Evolutionary conservation across 2,329 filamentous ascomycete species (phyloP), one percentile per base, ranked within the genome.

Genomic region (Fusarium gaditjirri): DNA sequence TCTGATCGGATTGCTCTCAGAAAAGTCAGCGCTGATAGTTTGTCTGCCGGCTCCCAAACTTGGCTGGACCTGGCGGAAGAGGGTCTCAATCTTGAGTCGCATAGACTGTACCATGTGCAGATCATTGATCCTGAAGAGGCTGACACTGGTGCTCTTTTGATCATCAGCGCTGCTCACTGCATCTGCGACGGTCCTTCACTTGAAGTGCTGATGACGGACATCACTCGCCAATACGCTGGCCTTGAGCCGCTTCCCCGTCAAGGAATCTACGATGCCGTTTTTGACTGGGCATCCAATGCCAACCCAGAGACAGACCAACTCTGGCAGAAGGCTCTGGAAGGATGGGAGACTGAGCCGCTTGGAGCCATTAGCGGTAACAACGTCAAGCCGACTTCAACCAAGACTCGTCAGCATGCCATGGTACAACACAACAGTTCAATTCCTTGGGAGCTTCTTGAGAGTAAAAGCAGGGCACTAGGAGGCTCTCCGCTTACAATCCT

Each of bases 141-240:
- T 4, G 14, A 16, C 4, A 31, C 3, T 8, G n/a, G 42, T 11
- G 38, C 46, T 0, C n/a, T 71, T 4, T 9, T 71, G 27, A 17
- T 58, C 38, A 29, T 71, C 17, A 71, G 68, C 3, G 29, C 44
- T 6, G 68, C 68, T 0, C 68, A 71, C 7, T 71, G 68, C 6
- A 58, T 71, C 10, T 71, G 68, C 1, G 68, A 71, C 9, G 68
- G 68, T 1, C 49, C 68, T 2, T 71, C 68, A 2, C 47, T 71
- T 0, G 68, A 71, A 23, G 68, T 68, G 1, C 14, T 71, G 8
- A 54, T 68, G 46, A 25, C 21, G 8, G 68, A 71, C 1, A 55
- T 71, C 2, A 3, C 25, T 6, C 31, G 56, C 3, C 33, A 53
- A 7, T 71, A 71, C 29, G 23, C n/a, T 14, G 52, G 35, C 1